These are phyloP conservation scores for Aspergillus niger DNA, from an alignment of 2,329 filamentous ascomycete genomes.

Conservation along the genomic window DNA sequence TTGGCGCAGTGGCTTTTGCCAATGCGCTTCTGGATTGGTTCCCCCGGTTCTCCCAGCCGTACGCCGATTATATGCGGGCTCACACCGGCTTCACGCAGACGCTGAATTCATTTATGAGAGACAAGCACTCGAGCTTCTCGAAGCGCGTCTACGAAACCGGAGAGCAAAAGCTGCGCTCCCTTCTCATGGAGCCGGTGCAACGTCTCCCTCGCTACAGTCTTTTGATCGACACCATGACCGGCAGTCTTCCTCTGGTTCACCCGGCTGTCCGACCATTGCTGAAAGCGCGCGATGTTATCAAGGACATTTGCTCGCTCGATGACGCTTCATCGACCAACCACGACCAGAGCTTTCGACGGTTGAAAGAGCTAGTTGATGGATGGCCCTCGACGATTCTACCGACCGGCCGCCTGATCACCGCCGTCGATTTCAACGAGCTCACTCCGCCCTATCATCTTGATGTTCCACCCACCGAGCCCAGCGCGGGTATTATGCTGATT, in stretches of 20 bases:
- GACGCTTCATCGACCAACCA: slow-evolving; percentile 66
- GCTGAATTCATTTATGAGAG: slow-evolving; percentile 73
- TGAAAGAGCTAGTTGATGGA: slow-evolving; percentile 73
- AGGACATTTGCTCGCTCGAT: slow-evolving; percentile 94
- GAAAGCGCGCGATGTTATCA: slow-evolving; percentile 88
- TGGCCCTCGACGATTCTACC: slow-evolving; percentile 75
- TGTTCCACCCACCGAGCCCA: slow-evolving; percentile 45
- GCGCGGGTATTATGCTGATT: slow-evolving; percentile 73
- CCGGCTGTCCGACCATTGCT: slow-evolving; percentile 80
- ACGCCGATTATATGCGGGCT: slow-evolving; percentile 88
- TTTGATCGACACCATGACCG: slow-evolving; percentile 92
- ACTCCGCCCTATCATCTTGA: slow-evolving; percentile 67
- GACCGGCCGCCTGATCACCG: slow-evolving; percentile 75
- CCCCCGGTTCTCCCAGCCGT: slow-evolving; percentile 85
- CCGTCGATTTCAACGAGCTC: slow-evolving; percentile 77
- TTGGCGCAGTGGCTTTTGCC: slow-evolving; percentile 75
- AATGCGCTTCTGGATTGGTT: slow-evolving; percentile 88
- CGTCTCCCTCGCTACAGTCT: slow-evolving; percentile 90
- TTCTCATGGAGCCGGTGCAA: slow-evolving; percentile 95
- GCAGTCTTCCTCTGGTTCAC: slow-evolving; percentile 80
- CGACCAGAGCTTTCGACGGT: slow-evolving; percentile 69
- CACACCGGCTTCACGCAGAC: slow-evolving; percentile 85
- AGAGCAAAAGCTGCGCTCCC: slow-evolving; percentile 85
- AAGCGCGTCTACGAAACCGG: slow-evolving; percentile 78
- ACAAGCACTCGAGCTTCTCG: slow-evolving; percentile 79